phyloP scores from a whole-genome alignment of 495 filamentous ascomycete genomes.

The Podospora australis region DNA sequence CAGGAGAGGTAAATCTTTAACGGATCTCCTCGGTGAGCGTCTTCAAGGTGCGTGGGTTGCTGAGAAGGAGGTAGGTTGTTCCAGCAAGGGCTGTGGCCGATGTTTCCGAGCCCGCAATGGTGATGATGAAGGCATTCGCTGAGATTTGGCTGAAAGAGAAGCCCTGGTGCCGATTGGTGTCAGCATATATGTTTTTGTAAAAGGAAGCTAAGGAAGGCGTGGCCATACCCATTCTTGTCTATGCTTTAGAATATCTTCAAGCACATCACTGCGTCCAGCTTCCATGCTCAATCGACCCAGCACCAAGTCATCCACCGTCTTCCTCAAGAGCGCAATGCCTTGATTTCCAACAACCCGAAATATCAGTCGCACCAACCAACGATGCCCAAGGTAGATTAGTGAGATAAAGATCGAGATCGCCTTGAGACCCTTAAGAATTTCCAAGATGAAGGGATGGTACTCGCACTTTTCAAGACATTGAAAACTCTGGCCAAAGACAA shows the following conservation, averaged over 20 bases:
- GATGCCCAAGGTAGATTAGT: slow-evolving; percentile 15
- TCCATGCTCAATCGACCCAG: too few relatives aligned
- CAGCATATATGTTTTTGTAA: too few relatives aligned
- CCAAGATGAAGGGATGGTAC: slow-evolving; percentile 31
- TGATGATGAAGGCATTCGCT: slow-evolving; percentile 10
- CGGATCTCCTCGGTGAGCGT: slow-evolving; percentile 45
- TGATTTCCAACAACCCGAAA: background rate
- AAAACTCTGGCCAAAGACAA: slow-evolving; percentile 50
- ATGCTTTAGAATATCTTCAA: too few relatives aligned
- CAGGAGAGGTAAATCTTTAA: slow-evolving; percentile 38
- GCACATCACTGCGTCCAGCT: too few relatives aligned
- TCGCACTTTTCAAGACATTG: slow-evolving; percentile 33
- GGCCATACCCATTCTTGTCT: too few relatives aligned
- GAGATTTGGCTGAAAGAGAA: slow-evolving; percentile 4
- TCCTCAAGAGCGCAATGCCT: slow-evolving; percentile 5
- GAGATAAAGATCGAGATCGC: slow-evolving; percentile 21
- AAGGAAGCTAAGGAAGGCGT: too few relatives aligned
- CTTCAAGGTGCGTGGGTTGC: slow-evolving; percentile 31
- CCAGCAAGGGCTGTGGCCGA: slow-evolving; percentile 47
- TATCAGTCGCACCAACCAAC: slow-evolving; percentile 7
- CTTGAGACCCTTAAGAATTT: slow-evolving; percentile 24
- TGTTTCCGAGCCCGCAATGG: slow-evolving; percentile 41
- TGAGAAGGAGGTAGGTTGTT: slow-evolving; percentile 43
- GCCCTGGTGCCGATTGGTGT: too few relatives aligned
- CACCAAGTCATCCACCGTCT: too few relatives aligned